These are phyloP conservation scores for Agaricus sinodeliciosus DNA, from an alignment of 768 basidiomycete species.

Conservation along the genomic window DNA sequence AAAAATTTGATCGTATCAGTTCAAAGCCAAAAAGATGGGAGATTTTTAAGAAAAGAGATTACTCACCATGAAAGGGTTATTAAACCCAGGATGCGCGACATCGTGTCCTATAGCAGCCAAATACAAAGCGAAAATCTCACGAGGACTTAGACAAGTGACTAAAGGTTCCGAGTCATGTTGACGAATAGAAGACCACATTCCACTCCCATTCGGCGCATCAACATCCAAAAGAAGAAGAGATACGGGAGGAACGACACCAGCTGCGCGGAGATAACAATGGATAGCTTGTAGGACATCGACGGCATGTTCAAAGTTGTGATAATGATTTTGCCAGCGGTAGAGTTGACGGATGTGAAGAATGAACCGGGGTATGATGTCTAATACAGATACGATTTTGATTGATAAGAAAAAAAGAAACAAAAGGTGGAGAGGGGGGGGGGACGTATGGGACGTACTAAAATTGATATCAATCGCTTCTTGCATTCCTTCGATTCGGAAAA, in stretches of 20 bases:
- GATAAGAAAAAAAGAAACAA: too few relatives aligned
- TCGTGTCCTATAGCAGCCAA: conserved; percentile 97
- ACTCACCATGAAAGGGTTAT: conserved; percentile 89
- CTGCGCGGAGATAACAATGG: conserved; percentile 75
- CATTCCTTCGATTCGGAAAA: conserved; percentile 78
- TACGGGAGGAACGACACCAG: conserved; percentile 77
- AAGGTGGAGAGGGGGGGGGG: too few relatives aligned
- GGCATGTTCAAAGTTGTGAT: conserved; percentile 98
- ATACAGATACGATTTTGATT: too few relatives aligned
- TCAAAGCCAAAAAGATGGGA: too few relatives aligned
- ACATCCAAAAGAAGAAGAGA: conserved; percentile 41
- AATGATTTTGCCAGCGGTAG: conserved; percentile 87
- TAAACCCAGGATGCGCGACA: conserved; percentile 93
- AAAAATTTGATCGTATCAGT: too few relatives aligned
- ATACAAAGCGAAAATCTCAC: conserved; percentile 79
- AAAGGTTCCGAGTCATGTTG: conserved; percentile 31
- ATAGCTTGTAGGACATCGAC: conserved; percentile 93
- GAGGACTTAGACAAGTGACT: conserved; percentile 43
- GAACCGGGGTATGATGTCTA: conserved; percentile 73
- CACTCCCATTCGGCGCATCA: conserved; percentile 28
- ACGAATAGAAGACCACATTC: conserved; percentile 32
- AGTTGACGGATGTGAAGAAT: conserved; percentile 86
- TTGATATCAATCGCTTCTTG: conserved; percentile 48
- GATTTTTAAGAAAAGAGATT: background rate
- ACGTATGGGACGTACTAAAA: conserved; percentile 40